Conservation (phyloP, 2,329 filamentous ascomycete species). For the Zasmidium cellare region DNA sequence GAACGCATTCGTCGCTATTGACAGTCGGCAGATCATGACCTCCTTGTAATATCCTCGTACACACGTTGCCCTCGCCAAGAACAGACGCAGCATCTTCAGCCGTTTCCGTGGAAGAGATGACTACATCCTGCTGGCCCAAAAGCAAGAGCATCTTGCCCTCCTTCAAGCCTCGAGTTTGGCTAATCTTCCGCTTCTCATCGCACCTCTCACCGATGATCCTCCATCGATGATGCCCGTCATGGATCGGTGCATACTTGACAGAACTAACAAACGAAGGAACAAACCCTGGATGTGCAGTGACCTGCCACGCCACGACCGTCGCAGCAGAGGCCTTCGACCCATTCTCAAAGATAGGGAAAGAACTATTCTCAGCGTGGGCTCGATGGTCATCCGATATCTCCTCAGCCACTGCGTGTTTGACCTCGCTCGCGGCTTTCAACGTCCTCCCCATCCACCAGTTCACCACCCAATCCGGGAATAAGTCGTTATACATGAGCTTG, state of each 20-base stretch:
- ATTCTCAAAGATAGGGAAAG: conserved; percentile 48
- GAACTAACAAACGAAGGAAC: conserved; percentile 69
- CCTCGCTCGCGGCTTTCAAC: conserved; percentile 35
- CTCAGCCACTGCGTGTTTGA: conserved; percentile 19
- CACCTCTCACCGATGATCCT: conserved; percentile 54
- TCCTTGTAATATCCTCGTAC: conserved; percentile 58
- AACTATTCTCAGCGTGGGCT: conserved; percentile 24
- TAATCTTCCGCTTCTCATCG: conserved; percentile 39
- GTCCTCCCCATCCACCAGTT: conserved; percentile 48
- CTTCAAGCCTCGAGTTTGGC: conserved; percentile 36
- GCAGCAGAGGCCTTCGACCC: conserved; percentile 59
- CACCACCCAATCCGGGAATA: conserved; percentile 61
- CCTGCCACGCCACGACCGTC: conserved; percentile 68
- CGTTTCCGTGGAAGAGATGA: conserved; percentile 66
- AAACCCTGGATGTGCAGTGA: conserved; percentile 66
- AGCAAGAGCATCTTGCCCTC: conserved; percentile 63
- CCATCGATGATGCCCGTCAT: conserved; percentile 65
- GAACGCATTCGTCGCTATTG: conserved; percentile 58
- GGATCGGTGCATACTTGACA: conserved; percentile 69
- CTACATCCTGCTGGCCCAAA: conserved; percentile 64
- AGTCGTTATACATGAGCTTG: conserved; percentile 63
- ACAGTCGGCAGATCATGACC: conserved; percentile 72
- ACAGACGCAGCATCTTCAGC: conserved; percentile 60
- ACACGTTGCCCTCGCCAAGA: conserved; percentile 59
- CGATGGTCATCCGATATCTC: conserved; percentile 23